Evolutionary conservation across 805 yeast species (phyloP).

Genomic region (Schizosaccharomyces octosporus): DNA sequence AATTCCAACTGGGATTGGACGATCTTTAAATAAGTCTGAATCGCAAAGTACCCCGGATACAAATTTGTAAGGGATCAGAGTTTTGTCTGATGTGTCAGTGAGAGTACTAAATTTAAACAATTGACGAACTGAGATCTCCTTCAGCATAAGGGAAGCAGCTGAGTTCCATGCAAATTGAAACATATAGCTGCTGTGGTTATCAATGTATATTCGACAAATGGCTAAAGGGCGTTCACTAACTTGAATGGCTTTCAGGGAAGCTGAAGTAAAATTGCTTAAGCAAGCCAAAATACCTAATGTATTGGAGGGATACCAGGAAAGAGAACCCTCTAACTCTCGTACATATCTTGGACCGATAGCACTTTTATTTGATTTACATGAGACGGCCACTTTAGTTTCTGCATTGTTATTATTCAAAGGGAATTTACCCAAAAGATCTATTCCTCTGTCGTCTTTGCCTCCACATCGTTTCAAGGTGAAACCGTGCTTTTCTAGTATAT

Average conservation of each 20-base stretch:
- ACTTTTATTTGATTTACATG: constrained; percentile 13
- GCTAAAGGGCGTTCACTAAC: constrained; percentile 5
- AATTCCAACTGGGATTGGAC: background rate
- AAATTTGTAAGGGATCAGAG: background rate
- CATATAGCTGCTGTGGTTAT: constrained; percentile 5
- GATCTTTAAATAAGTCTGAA: background rate
- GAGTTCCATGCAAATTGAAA: constrained; percentile 7
- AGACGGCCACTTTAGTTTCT: constrained; percentile 4
- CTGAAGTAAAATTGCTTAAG: constrained; percentile 4
- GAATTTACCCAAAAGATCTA: constrained; percentile 10
- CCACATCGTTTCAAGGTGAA: constrained; percentile 9
- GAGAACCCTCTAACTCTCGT: constrained; percentile 9
- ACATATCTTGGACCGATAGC: constrained; percentile 23
- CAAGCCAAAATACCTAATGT: constrained; percentile 8
- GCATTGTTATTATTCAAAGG: background rate
- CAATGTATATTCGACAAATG: constrained; percentile 3
- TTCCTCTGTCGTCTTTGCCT: constrained; percentile 9
- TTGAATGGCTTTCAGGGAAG: constrained; percentile 1
- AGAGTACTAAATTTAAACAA: background rate
- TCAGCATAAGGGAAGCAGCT: constrained; percentile 5
- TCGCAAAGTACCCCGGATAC: background rate
- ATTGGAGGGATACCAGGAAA: background rate
- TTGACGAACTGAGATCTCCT: constrained; percentile 1
- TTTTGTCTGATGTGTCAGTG: background rate
- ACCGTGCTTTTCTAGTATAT: constrained; percentile 4